Evolutionary conservation across 192 early-diverging fungal species (phyloP).

Genomic region (Funneliformis geosporum): DNA sequence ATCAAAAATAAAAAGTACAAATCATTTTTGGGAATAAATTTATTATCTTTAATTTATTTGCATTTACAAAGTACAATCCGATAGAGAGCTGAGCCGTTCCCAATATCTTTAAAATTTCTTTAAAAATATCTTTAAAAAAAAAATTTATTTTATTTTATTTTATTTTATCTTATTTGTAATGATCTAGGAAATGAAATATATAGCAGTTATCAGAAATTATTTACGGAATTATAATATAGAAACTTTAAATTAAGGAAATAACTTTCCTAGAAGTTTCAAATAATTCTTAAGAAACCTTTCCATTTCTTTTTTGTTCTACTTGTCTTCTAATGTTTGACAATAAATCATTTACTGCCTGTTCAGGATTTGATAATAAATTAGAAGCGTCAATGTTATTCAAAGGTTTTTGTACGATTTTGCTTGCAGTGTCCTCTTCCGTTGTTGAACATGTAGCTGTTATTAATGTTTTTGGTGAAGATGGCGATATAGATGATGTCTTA

Average conservation of each 20-base stretch:
- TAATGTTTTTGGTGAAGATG: no score
- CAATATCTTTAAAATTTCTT: no score
- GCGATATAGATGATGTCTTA: neutral
- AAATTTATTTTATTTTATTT: no score
- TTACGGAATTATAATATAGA: neutral
- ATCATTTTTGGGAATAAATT: neutral
- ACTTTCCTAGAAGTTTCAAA: neutral
- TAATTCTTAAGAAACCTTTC: neutral
- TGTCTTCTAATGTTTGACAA: conserved; percentile 16
- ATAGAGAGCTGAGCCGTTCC: no score
- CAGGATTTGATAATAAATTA: neutral
- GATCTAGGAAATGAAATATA: no score
- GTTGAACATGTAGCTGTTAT: neutral
- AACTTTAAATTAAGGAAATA: neutral
- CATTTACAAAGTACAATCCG: no score
- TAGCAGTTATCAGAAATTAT: neutral
- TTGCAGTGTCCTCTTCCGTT: neutral
- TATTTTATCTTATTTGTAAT: no score
- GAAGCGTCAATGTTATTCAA: neutral
- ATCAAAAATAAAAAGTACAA: neutral
- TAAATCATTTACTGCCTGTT: conserved; percentile 18
- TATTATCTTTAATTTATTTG: no score
- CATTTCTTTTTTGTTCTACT: conserved; percentile 7
- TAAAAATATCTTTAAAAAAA: no score
- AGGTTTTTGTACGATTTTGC: neutral